Conservation (phyloP, 75 land plant species). For the Selaginella moellendorffii region DNA sequence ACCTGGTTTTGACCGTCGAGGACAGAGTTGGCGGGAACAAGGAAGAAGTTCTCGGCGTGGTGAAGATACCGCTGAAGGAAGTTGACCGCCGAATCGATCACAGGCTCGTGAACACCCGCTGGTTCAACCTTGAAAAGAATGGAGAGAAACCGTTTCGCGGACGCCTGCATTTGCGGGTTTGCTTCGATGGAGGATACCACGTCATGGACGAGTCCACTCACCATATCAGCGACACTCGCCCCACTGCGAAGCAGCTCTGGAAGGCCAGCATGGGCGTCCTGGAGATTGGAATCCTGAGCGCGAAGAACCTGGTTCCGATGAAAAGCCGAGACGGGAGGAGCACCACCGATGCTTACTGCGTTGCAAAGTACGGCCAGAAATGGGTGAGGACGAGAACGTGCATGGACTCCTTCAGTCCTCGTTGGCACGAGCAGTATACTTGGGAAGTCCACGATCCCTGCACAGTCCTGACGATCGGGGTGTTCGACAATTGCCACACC, state of each 20-base stretch:
- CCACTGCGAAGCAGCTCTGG: constrained; percentile 82
- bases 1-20: constrained; percentile 33
- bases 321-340: constrained; percentile 31
- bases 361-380: constrained; percentile 61
- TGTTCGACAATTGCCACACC: constrained; percentile 41
- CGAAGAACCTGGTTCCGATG: constrained; percentile 63
- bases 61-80: constrained; percentile 20
- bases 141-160: neutral
- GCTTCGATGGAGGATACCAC: constrained; percentile 83
- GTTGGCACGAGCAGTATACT: constrained; percentile 71
- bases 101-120: constrained; percentile 33
- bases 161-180: constrained; percentile 47
- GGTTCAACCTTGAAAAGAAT: constrained; percentile 37
- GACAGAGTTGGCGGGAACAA: constrained; percentile 38
- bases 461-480: constrained; percentile 62
- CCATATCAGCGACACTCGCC: constrained; percentile 55
- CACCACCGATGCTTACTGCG: constrained; percentile 56
- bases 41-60: constrained; percentile 36
- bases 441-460: constrained; percentile 78
- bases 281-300: constrained; percentile 72
- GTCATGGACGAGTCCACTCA: constrained; percentile 72
- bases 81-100: constrained; percentile 38
- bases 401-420: constrained; percentile 36
- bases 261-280: constrained; percentile 53
- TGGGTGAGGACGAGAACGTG: constrained; percentile 61